Conservation (phyloP, 2,329 filamentous ascomycete species). For the Ophiostoma triangulosporum region DNA sequence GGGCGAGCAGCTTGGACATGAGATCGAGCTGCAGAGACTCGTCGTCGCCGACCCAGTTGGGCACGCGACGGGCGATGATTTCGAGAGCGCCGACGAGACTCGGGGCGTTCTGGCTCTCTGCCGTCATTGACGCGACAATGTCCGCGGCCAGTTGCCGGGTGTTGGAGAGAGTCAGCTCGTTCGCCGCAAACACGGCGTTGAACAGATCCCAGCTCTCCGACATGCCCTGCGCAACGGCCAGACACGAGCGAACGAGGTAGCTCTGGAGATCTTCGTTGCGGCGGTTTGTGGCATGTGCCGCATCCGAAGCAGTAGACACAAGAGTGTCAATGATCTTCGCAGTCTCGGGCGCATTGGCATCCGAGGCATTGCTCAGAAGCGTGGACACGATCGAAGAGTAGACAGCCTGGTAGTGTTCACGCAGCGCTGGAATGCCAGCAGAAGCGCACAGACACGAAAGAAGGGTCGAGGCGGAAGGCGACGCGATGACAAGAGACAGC, state of each 20-base stretch:
- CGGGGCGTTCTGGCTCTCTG: slow-evolving; percentile 12
- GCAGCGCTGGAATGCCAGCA: slow-evolving; percentile 28
- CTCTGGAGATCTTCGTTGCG: slow-evolving; percentile 31
- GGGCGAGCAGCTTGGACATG: slow-evolving; percentile 36
- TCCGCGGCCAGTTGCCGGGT: slow-evolving; percentile 20
- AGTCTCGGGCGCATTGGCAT: slow-evolving; percentile 17
- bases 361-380: slow-evolving; percentile 21
- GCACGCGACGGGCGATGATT: slow-evolving; percentile 31
- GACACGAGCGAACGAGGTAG: slow-evolving; percentile 29
- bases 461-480: slow-evolving; percentile 54
- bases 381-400: slow-evolving; percentile 24
- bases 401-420: slow-evolving; percentile 20
- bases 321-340: slow-evolving; percentile 29
- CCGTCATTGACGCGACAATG: slow-evolving; percentile 17
- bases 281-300: slow-evolving; percentile 21
- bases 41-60: slow-evolving; percentile 30
- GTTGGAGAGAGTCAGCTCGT: slow-evolving; percentile 24
- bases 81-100: slow-evolving; percentile 32
- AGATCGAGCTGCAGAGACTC: slow-evolving; percentile 34
- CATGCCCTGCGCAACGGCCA: slow-evolving; percentile 24
- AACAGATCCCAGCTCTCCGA: slow-evolving; percentile 31
- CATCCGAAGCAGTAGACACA: slow-evolving; percentile 30
- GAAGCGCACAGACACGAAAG: slow-evolving; percentile 50
- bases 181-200: slow-evolving; percentile 31
- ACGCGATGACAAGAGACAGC: slow-evolving; percentile 46